Evolutionary conservation across 179 eudicot species (phyloP), one percentile per base, ranked within the genome.

Genomic region (Silene coronaria): DNA sequence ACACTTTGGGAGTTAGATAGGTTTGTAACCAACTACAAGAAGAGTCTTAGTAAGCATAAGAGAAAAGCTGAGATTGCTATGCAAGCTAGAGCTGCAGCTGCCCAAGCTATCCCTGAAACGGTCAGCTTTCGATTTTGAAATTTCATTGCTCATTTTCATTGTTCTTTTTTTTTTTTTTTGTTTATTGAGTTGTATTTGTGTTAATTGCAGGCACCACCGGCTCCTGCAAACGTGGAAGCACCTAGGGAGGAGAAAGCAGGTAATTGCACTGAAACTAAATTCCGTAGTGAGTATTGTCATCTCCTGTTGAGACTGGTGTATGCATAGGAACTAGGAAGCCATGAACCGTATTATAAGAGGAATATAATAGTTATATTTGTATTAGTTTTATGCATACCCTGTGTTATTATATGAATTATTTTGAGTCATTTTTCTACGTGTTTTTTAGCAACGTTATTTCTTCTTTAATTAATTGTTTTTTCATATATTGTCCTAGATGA

Each of bases 1-100:
- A 85, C 88, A 51, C 84, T 85, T 59, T 85, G 88, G 88, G 88
- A 85, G 79, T 79, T 85, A 67, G 88, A 85, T 78, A 85, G 86
- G 71, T 83, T 85, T 72, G 86, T 85, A 57, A 80, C 82, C 74
- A 75, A 85, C 81, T 85, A 70, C 64, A 85, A 80, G 80, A 85
- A 85, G 84, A 78, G 78, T 79, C 28, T 83, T 72, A 83, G 84
- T 64, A 85, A 85, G 74, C 75, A 78, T 58, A 85, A 83, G 80
- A 83, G 77, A 71, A 80, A 34, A 67, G 72, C 79, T 60, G 85
- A 82, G 71, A 24, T 76, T 60, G 64, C 75, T 38, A 74, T 76
- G 70, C 77, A 78, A 63, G 84, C 84, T 51, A 71, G 67, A 76
- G 83, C 84, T 27, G 76, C 60, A 60, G 82, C 45, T 51, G 63